Conservation (phyloP, 148 eudicot species). For the Gaultheria prostrata region DNA sequence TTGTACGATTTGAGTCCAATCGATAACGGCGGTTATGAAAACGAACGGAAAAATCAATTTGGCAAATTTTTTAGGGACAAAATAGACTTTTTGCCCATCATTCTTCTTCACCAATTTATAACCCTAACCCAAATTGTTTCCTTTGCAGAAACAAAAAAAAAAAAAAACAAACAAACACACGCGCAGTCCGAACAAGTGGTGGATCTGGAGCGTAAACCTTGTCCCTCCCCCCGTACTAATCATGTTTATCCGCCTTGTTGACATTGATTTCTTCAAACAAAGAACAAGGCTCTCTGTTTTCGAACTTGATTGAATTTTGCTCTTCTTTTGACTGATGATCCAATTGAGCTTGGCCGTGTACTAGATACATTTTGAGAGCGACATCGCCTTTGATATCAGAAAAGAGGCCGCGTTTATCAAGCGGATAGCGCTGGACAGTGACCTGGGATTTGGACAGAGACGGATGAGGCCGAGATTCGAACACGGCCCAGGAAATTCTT, state of each 20-base stretch:
- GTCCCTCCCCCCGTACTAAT: not conserved
- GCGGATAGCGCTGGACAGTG: conserved; percentile 60
- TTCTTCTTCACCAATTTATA: no score
- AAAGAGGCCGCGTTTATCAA: conserved; percentile 75
- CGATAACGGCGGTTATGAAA: no score
- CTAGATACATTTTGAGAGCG: conserved; percentile 45
- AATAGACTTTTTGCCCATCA: no score
- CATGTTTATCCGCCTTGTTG: conserved; percentile 13
- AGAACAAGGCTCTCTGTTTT: not conserved
- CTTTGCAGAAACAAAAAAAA: no score
- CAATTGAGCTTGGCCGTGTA: not conserved
- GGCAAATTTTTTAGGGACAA: no score
- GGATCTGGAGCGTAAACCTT: not conserved
- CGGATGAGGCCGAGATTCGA: conserved; percentile 57
- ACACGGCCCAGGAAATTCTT: conserved; percentile 78
- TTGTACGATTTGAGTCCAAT: no score
- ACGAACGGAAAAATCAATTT: no score
- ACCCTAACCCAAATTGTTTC: no score
- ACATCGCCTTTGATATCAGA: conserved; percentile 85
- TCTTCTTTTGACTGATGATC: no score
- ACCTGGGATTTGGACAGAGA: conserved; percentile 43
- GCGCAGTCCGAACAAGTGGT: not conserved
- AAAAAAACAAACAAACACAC: no score
- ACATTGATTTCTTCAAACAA: conserved; percentile 35
- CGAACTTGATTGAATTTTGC: not conserved